phyloP scores from a whole-genome alignment of 2,329 filamentous ascomycete genomes.

The Xylaria sp. region DNA sequence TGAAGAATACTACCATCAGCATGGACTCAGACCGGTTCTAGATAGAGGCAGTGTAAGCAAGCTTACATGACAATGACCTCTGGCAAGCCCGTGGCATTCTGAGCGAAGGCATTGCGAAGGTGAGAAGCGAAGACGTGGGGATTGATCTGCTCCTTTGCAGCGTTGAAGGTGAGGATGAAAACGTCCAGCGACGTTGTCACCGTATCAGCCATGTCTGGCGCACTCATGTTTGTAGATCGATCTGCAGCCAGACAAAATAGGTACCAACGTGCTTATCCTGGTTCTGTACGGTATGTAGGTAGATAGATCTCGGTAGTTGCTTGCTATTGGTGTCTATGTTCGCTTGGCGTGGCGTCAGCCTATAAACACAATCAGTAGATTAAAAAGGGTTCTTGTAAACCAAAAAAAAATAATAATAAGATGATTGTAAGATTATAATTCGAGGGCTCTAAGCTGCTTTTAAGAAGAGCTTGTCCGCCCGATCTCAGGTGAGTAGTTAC shows the following conservation, averaged over 20 bases:
- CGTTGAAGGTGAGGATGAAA: constrained; percentile 91
- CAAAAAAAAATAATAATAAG: neutral
- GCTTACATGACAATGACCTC: constrained; percentile 68
- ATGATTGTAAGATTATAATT: neutral
- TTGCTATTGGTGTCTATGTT: constrained; percentile 1
- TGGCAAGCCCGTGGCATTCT: constrained; percentile 59
- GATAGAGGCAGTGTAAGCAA: neutral
- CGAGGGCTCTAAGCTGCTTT: constrained; percentile 4
- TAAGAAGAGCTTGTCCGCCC: neutral
- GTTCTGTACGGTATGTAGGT: neutral
- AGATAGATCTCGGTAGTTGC: neutral
- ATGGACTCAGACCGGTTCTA: constrained; percentile 5
- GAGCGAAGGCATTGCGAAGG: constrained; percentile 68
- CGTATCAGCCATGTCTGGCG: neutral
- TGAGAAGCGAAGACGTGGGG: constrained; percentile 75
- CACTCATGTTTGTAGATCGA: constrained; percentile 3
- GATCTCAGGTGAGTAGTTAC: neutral
- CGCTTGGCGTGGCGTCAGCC: neutral
- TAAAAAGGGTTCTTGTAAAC: neutral
- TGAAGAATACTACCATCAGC: constrained; percentile 4
- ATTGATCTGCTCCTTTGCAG: constrained; percentile 77
- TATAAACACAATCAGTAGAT: neutral
- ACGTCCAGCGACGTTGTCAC: constrained; percentile 62
- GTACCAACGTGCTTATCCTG: neutral
- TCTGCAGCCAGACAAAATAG: neutral